These are phyloP conservation scores for Lipomyces anomalus DNA, from an alignment of 805 yeast genomes.

Conservation along the genomic window DNA sequence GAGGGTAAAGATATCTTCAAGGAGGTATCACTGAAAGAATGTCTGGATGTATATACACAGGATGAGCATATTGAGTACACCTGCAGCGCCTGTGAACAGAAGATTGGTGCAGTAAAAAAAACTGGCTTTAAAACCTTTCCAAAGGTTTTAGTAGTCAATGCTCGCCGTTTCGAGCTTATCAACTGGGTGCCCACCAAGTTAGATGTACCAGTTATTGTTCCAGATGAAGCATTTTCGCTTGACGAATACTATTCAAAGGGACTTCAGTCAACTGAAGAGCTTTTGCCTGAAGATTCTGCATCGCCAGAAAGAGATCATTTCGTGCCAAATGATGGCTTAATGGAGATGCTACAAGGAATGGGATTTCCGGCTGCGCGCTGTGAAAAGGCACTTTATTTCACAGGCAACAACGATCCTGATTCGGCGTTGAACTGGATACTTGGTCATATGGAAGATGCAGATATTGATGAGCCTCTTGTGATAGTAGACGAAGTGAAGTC, in stretches of 20 bases:
- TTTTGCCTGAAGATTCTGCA: slow-evolving; percentile 36
- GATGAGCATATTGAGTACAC: slow-evolving; percentile 57
- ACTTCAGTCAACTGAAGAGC: slow-evolving; percentile 38
- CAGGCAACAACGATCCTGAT: slow-evolving; percentile 62
- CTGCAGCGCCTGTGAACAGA: slow-evolving; percentile 51
- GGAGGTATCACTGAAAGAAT: slow-evolving; percentile 44
- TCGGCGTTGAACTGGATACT: slow-evolving; percentile 87
- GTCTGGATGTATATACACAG: slow-evolving; percentile 42
- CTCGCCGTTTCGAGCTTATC: slow-evolving; percentile 72
- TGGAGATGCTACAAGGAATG: slow-evolving; percentile 62
- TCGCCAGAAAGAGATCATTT: slow-evolving; percentile 33
- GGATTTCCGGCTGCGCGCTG: slow-evolving; percentile 76
- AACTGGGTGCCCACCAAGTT: slow-evolving; percentile 89
- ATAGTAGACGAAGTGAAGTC: slow-evolving; percentile 7
- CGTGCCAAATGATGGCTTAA: slow-evolving; percentile 49
- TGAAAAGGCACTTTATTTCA: slow-evolving; percentile 60
- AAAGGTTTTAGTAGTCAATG: slow-evolving; percentile 59
- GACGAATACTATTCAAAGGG: slow-evolving; percentile 40
- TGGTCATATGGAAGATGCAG: slow-evolving; percentile 79
- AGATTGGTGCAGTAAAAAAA: slow-evolving; percentile 37
- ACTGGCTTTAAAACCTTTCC: slow-evolving; percentile 62
- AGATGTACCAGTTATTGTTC: slow-evolving; percentile 59
- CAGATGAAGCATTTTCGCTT: slow-evolving; percentile 45
- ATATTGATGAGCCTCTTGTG: slow-evolving; percentile 60
- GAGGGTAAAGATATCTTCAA: slow-evolving; percentile 46